Conservation (phyloP, 768 basidiomycete genomes). For the Trametes sanguinea region DNA sequence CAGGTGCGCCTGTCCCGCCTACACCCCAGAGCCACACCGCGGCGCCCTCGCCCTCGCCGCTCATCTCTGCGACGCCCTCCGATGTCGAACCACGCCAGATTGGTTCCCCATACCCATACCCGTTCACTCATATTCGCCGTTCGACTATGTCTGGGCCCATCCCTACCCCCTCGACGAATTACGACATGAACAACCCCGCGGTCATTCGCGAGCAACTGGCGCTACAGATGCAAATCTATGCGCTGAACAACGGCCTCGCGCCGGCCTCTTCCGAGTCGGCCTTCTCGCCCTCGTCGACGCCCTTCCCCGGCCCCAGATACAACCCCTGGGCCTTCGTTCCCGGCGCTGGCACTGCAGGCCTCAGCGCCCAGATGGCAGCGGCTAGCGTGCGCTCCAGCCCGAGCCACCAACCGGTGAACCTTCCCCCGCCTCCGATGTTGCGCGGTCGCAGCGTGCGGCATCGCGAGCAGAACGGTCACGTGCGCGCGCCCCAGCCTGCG, state of each 20-base stretch:
- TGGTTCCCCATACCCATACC: constrained; percentile 81
- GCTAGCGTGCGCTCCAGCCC: constrained; percentile 74
- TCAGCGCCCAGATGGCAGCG: constrained; percentile 39
- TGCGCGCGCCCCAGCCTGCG: constrained; percentile 32
- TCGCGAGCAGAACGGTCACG: constrained; percentile 41
- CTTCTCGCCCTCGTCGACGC: constrained; percentile 74
- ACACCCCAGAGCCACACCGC: constrained; percentile 77
- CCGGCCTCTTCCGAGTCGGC: constrained; percentile 68
- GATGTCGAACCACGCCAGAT: constrained; percentile 37
- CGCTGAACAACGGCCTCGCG: constrained; percentile 64
- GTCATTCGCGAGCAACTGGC: constrained; percentile 70
- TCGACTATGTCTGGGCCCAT: constrained; percentile 41
- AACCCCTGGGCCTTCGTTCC: constrained; percentile 77
- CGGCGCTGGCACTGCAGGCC: constrained; percentile 48
- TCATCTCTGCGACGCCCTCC: constrained; percentile 53
- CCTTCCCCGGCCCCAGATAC: constrained; percentile 64
- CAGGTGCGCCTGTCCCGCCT: constrained; percentile 76
- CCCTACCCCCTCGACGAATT: constrained; percentile 36
- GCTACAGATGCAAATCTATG: constrained; percentile 77
- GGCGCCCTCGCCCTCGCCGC: constrained; percentile 71
- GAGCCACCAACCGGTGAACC: constrained; percentile 61
- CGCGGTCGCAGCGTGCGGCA: constrained; percentile 49
- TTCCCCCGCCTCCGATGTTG: constrained; percentile 55
- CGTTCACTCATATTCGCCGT: constrained; percentile 72
- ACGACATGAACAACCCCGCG: constrained; percentile 46